Base-by-base conservation (phyloP, 148 eudicot species). In the Chenopodium quinoa region DNA sequence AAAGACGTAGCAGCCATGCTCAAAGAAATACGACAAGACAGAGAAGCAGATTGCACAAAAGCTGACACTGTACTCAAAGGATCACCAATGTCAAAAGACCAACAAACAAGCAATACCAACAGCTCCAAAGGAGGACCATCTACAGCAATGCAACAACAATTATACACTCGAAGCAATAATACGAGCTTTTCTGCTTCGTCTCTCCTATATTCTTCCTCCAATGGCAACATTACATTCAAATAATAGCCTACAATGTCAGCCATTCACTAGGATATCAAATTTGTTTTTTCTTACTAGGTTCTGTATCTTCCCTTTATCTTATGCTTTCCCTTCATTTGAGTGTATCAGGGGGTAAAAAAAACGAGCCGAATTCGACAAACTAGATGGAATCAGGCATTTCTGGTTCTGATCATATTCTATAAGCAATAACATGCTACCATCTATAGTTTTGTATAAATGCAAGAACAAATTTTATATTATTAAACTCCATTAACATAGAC, bases 1-100 rank as follows among this genome's bases (percentile, higher is more conserved):
- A 93, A 90, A 69, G 97, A 93, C 63, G 93, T 93, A 40, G 94
- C 89, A 3, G 97, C 97, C 10, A 91, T 93, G 97, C 89, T 93
- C 16, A 87, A 84, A 77, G 94, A 91, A 71, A 87, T 90, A 65
- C 83, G 88, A 78, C 89, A 89, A 12, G 94, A 89, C 29, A 79
- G 91, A 47, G 90, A 84, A 40, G 89, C 89, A 80, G 86, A 84
- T 60, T 79, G 84, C 44, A 58, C 71, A 27, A 89, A 90, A 76
- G 84, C 60, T 4, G 89, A 86, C 79, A 75, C 73, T 62, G 25
- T 58, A 64, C 70, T 83, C 4, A 90, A 90, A 85, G 86, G 83
- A 76, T 72, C 90, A 69, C 23, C 82, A 66, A 22, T 64, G 75
- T 69, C 75, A 32, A 78, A 52, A 78, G 86, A 77, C 44, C 79